Evolutionary conservation across 306 rosid species (phyloP), one percentile per base, ranked within the genome.

Genomic region (Cucurbita moschata): DNA sequence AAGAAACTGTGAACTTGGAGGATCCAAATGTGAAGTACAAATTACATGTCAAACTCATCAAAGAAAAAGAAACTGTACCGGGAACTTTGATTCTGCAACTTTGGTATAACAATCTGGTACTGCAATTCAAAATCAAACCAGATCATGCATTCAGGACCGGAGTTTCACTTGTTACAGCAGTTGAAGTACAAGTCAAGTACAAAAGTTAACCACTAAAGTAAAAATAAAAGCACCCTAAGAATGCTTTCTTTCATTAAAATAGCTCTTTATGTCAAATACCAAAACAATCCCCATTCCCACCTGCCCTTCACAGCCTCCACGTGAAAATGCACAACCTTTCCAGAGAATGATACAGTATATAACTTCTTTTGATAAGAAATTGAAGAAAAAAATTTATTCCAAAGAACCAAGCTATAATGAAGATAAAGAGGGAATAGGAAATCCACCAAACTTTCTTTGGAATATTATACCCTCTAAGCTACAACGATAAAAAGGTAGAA

Each of bases 81-180:
- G 92, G 86, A 95, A 88, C 82, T 71, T 81, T n/a, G 96, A 76
- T 76, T 91, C 97, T 62, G 91, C 91, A 78, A 95, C 96, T 79
- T 80, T 81, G 64, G 96, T 86, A 72, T 44, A 89, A 50, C n/a
- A 82, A 64, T 91, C 99, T 4, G 88, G 82, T 54, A 83, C 99
- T 95, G 99, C 92, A 84, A 18, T 53, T 44, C 62, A 77, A 59
- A 79, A 16, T 43, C 57, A 74, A 77, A 83, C 56, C 71, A 51
- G 59, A 66, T 84, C 75, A 81, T 35, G 62, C 39, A 75, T 76
- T 79, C 76, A 80, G 71, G 57, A 67, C 9, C 3, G 7, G 26
- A 73, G 57, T 57, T 58, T 73, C 61, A 50, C 59, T 37, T 50
- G 35, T 71, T 35, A 37, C 37, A 64, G 53, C 75, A 71, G 47